A percentile compares a stretch with the other conserved stretches of the same genome.
Evolutionary conservation across 2,329 filamentous ascomycete genomes (phyloP).

Genomic region (Cadophora luteo-olivacea): DNA sequence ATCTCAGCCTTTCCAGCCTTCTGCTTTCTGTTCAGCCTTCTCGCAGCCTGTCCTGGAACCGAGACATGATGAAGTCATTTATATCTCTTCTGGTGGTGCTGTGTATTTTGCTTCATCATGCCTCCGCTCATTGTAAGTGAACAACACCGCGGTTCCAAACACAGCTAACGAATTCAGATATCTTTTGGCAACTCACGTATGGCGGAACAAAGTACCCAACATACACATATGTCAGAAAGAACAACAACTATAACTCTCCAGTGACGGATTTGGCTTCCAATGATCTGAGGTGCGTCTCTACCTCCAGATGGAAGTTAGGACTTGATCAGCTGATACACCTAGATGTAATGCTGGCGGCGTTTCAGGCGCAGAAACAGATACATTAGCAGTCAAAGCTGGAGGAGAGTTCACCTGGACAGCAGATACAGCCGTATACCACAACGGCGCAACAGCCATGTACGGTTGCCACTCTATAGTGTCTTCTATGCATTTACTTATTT

Average conservation of each 20-base stretch:
- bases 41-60: background rate
- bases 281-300: conserved; percentile 35
- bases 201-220: conserved; percentile 41
- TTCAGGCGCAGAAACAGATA: conserved; percentile 30
- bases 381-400: conserved; percentile 46
- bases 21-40: no score
- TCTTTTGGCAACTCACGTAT: conserved; percentile 38
- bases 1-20: no score
- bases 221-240: conserved; percentile 57
- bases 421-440: conserved; percentile 47
- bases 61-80: conserved; percentile 30
- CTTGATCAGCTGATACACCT: conserved; percentile 50
- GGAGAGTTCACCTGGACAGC: conserved; percentile 54
- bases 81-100: conserved; percentile 23
- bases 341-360: conserved; percentile 52
- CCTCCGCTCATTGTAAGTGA: conserved; percentile 29
- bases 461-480: no score
- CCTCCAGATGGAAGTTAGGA: background rate
- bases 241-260: conserved; percentile 55
- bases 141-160: no score
- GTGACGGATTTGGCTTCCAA: conserved; percentile 43
- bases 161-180: conserved; percentile 32
- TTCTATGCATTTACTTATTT: conserved; percentile 11
- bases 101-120: conserved; percentile 21
- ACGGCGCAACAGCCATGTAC: conserved; percentile 43